Evolutionary conservation across 176 grass and related monocot species (phyloP).

Genomic region (Aegilops longissima): DNA sequence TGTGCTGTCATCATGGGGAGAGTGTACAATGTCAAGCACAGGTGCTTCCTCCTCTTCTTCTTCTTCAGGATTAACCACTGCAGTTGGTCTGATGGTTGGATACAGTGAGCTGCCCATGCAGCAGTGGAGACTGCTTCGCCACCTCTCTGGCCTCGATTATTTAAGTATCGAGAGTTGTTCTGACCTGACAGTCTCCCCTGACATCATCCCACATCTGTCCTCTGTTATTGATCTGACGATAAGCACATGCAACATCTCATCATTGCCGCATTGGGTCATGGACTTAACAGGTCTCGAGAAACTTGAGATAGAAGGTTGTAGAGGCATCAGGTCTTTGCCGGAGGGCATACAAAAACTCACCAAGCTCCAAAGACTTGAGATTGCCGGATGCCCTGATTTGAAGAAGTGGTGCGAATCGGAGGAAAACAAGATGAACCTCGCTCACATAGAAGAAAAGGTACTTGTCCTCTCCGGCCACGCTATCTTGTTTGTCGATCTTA

Average conservation of each 20-base stretch:
- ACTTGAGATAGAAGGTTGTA: neutral
- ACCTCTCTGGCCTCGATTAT: neutral
- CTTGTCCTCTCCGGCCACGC: no score
- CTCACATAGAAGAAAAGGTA: neutral
- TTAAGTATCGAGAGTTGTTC: neutral
- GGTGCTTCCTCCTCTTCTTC: neutral
- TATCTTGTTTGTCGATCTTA: no score
- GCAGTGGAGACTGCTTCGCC: conserved; percentile 18
- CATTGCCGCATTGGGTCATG: neutral
- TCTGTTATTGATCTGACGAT: neutral
- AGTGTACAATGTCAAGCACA: neutral
- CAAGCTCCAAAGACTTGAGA: neutral
- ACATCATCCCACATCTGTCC: neutral
- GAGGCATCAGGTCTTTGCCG: neutral
- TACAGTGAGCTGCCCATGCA: conserved; percentile 1
- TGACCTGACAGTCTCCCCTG: neutral
- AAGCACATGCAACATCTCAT: neutral
- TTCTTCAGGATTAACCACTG: neutral
- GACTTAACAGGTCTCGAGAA: neutral
- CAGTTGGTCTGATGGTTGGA: neutral
- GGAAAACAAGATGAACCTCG: neutral
- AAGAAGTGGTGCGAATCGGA: neutral
- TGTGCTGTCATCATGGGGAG: conserved; percentile 4
- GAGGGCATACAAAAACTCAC: neutral
- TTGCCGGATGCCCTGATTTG: neutral